These are phyloP conservation scores for Malassezia japonica DNA, from an alignment of 1,284 basidiomycete genomes.

Conservation along the genomic window DNA sequence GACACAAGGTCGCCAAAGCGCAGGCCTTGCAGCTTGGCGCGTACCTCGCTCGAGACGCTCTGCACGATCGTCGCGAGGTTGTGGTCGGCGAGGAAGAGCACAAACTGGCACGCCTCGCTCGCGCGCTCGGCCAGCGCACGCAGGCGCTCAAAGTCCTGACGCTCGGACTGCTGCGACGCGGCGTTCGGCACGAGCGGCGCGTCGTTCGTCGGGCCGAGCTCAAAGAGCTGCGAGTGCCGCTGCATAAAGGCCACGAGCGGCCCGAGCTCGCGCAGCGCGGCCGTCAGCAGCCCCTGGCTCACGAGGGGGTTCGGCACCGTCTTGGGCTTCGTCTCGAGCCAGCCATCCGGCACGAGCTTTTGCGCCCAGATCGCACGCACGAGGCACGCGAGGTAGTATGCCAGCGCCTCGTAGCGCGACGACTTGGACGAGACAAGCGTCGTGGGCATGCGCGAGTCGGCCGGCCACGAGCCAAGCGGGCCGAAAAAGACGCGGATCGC, in stretches of 20 bases:
- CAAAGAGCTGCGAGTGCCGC: slow-evolving; percentile 39
- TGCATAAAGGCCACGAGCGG: slow-evolving; percentile 37
- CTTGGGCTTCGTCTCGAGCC: slow-evolving; percentile 19
- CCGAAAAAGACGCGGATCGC: slow-evolving; percentile 43
- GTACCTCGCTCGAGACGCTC: slow-evolving; percentile 24
- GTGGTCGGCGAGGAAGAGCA: slow-evolving; percentile 84
- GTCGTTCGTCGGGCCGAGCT: slow-evolving; percentile 17
- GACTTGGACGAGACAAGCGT: slow-evolving; percentile 24
- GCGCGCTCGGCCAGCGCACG: slow-evolving; percentile 61
- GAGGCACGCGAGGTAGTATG: slow-evolving; percentile 73
- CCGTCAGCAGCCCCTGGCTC: slow-evolving; percentile 20
- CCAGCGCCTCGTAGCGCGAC: slow-evolving; percentile 71
- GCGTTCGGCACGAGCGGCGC: slow-evolving; percentile 7
- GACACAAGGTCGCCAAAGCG: slow-evolving; percentile 51
- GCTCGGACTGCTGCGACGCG: slow-evolving; percentile 58
- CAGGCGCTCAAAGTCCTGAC: slow-evolving; percentile 65
- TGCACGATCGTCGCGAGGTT: slow-evolving; percentile 73
- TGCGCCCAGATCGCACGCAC: slow-evolving; percentile 78
- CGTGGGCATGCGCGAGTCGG: slow-evolving; percentile 29
- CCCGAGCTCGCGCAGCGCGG: slow-evolving; percentile 27
- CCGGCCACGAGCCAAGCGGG: slow-evolving; percentile 35
- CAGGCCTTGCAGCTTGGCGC: slow-evolving; percentile 22
- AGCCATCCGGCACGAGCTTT: slow-evolving; percentile 50
- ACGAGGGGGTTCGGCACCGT: slow-evolving; percentile 7
- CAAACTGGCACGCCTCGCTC: slow-evolving; percentile 65